Evolutionary conservation across 2,329 filamentous ascomycete species (phyloP).

Genomic region (Epichloe amarillans): DNA sequence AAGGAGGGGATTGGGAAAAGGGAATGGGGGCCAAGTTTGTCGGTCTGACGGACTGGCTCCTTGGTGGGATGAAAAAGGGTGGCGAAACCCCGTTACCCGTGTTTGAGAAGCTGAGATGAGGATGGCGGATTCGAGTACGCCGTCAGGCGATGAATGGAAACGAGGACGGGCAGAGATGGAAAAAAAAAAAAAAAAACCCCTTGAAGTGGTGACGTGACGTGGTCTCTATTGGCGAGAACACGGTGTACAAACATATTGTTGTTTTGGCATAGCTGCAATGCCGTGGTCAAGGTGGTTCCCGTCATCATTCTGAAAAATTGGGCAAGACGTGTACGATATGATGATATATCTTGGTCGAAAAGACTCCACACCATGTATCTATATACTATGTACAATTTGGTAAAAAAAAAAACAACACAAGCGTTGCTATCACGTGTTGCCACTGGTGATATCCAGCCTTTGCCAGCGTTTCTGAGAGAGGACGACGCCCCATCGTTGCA

Average conservation of each 20-base stretch:
- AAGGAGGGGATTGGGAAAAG: conserved; percentile 69
- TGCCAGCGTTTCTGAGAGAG: no score
- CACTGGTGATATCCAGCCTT: no score
- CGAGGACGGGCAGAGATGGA: no score
- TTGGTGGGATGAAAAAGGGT: conserved; percentile 52
- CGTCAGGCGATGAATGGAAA: no score
- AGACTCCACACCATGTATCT: conserved; percentile 1
- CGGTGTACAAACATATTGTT: background rate
- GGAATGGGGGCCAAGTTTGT: conserved; percentile 74
- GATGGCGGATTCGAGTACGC: background rate
- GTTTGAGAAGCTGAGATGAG: conserved; percentile 19
- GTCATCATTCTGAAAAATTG: no score
- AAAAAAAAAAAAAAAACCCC: no score
- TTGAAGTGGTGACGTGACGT: no score
- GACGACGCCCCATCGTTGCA: no score
- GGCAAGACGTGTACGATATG: background rate
- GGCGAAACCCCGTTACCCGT: conserved; percentile 21
- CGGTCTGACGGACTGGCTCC: conserved; percentile 84
- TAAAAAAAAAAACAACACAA: background rate
- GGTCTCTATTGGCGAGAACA: background rate
- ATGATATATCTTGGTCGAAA: background rate
- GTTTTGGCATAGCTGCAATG: background rate
- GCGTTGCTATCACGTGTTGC: background rate
- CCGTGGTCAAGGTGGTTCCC: background rate
- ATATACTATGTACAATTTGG: background rate